Base-by-base conservation (phyloP, 1,139 yeast genomes). In the Pichia sp. region DNA sequence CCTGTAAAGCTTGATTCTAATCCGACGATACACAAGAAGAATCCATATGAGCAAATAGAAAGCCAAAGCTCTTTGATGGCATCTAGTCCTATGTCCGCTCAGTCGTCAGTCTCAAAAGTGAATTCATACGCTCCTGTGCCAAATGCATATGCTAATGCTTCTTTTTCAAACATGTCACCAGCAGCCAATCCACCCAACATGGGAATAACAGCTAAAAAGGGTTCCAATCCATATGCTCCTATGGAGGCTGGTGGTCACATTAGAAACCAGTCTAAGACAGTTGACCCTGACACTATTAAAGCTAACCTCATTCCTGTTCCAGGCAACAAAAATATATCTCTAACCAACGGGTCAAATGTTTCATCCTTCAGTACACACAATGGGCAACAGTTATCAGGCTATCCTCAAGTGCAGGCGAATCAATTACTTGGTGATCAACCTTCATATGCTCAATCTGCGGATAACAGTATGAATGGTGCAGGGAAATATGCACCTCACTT, bases 211-310 rank as follows among this genome's bases (percentile, higher is more conserved):
- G 7, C 11, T 14, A 38, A 46, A 29, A 49, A 41, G 27, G 14
- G 44, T 5, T 33, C 48, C 5, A 55, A 55, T 30, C 57, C 57
- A 8, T 54, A 53, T 46, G 58, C 57, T 12, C 59, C 59, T 11
- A 42, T 52, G 2, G 50, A 45, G 17, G 50, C 32, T n/a, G 57
- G 56, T 10, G 58, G 57, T 4, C 58, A 51, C 37, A 48, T 50
- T 3, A 46, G 54, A 35, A 48, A 50, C 4, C 19, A 42, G 1
- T 52, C 58, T 2, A 34, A 30, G 2, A 29, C 48, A 2, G 41
- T 46, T 10, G 38, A 37, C 9, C 45, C 50, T 2, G 30, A 26
- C 17, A 37, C 40, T 8, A 26, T 47, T 9, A 45, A 49, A 19
- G 51, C 56, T 7, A 50, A 42, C 20, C 44, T 53, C 16, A 44